phyloP scores from a whole-genome alignment of 225 moss, liverwort and hornwort genomes.

The Pseudisothecium myosuroides region DNA sequence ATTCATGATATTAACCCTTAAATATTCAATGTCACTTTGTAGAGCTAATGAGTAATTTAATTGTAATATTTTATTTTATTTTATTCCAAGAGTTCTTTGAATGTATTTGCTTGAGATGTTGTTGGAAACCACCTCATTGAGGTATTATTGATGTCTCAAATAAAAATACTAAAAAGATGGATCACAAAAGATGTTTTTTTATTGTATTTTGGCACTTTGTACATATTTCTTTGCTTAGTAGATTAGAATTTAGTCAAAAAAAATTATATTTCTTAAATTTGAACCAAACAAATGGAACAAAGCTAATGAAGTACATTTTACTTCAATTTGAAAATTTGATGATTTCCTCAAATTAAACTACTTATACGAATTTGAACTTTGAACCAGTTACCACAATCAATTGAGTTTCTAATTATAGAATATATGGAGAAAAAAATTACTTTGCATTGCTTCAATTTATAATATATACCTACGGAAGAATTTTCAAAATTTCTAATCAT shows the following conservation, averaged over 20 bases:
- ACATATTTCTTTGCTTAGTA: too few species aligned
- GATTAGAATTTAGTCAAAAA: not conserved
- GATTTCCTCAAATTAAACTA: too few species aligned
- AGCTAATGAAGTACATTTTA: not conserved
- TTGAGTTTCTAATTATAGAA: not conserved
- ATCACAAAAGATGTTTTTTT: not conserved
- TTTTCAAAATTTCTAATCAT: not conserved
- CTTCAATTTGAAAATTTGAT: too few species aligned
- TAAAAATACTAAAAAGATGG: not conserved
- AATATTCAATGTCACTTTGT: not conserved
- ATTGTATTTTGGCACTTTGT: not conserved
- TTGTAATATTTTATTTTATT: not conserved
- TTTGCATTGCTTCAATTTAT: not conserved
- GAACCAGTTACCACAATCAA: not conserved
- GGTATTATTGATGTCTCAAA: rapidly evolving
- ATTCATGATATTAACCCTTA: not conserved
- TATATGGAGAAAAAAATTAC: not conserved
- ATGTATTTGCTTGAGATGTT: rapidly evolving
- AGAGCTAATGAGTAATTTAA: not conserved
- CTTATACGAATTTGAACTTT: too few species aligned
- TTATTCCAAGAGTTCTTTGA: not conserved
- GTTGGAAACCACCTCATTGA: not conserved
- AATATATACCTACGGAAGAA: not conserved
- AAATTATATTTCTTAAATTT: not conserved
- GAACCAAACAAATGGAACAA: not conserved